Evolutionary conservation across 2,329 filamentous ascomycete genomes (phyloP), one percentile per base, ranked within the genome.

Genomic region (Colletotrichum falcatum): DNA sequence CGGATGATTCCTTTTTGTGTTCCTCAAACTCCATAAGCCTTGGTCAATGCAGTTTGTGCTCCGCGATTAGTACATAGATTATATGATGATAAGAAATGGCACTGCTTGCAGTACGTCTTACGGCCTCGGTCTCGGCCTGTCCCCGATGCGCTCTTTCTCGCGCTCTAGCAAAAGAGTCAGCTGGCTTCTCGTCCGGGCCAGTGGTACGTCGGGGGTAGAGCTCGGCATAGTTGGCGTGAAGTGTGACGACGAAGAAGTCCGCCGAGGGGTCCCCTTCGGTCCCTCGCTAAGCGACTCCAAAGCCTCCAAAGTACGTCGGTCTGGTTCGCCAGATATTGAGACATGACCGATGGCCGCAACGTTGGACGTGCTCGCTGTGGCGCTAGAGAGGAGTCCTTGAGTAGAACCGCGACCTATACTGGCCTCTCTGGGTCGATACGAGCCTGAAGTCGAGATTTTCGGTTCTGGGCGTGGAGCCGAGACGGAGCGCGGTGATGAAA

Each of bases 101-200:
- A 37, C 42, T 60, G 28, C 51, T 16, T n/a, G 51, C 20, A 14
- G 3, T 65, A 30, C 26, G 42, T 54, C 26, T 61, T 48, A 71
- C 23, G 65, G 51, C 54, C 61, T 64, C 9, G 48, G 60, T 61
- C 65, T 70, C 44, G 65, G 55, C 37, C 61, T 60, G 33, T 71
- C 69, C 28, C 69, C 69, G 37, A 69, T n/a, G 12, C 65, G 59
- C 56, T 63, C 79, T 74, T 84, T 86, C 72, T 87, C 87, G 44
- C 85, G 84, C 73, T 89, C 86, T 26, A 90, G 80, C 1, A 91
- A 80, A 5, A 90, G 79, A 12, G 85, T 86, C 35, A 91, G 80
- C 75, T 90, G 88, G 74, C 88, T 90, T 77, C 86, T 89, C n/a
- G 88, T 87, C 67, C 87, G 82, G n/a, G 83, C 87, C 59, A 90